Percentiles rank a stretch among this genome's conserved stretches.
Evolutionary conservation across 768 basidiomycete species (phyloP).

Genomic region (Naematelia aurantialba): DNA sequence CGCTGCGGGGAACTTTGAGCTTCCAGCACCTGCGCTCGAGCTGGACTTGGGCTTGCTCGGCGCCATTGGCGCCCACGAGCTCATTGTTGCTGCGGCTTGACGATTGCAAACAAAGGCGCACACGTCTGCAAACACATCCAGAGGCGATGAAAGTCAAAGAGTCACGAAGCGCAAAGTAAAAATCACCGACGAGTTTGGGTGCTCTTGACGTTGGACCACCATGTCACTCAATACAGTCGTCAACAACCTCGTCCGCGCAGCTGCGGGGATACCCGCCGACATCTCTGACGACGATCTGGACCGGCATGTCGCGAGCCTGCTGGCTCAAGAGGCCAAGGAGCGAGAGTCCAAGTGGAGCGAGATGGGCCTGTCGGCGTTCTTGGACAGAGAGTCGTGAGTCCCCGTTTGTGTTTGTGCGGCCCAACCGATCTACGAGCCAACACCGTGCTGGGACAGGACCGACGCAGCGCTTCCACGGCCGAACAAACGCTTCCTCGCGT

Average conservation of each 20-base stretch:
- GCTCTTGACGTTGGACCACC: not conserved
- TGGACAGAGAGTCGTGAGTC: slow-evolving; percentile 49
- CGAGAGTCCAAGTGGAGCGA: slow-evolving; percentile 74
- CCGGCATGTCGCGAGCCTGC: slow-evolving; percentile 82
- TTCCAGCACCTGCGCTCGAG: not conserved
- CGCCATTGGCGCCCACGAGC: slow-evolving; percentile 24
- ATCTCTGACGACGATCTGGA: slow-evolving; percentile 76
- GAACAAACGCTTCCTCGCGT: slow-evolving; percentile 55
- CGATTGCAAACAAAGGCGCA: too few relatives aligned
- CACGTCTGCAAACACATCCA: not conserved
- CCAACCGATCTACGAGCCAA: not conserved
- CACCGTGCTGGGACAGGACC: slow-evolving; percentile 51
- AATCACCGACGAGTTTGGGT: not conserved
- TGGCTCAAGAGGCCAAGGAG: slow-evolving; percentile 87
- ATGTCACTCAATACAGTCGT: slow-evolving; percentile 46
- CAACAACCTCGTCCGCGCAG: slow-evolving; percentile 46
- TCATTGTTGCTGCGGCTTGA: too few relatives aligned
- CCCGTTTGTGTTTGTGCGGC: not conserved
- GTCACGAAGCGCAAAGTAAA: not conserved
- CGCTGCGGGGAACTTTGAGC: slow-evolving; percentile 22
- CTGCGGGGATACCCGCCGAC: slow-evolving; percentile 40
- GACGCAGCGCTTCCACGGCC: slow-evolving; percentile 71
- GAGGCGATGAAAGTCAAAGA: not conserved
- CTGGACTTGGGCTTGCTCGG: slow-evolving; percentile 55
- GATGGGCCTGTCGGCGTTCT: slow-evolving; percentile 74